Conservation (phyloP, 2,329 filamentous ascomycete species). For the Verticillium nonalfalfae region DNA sequence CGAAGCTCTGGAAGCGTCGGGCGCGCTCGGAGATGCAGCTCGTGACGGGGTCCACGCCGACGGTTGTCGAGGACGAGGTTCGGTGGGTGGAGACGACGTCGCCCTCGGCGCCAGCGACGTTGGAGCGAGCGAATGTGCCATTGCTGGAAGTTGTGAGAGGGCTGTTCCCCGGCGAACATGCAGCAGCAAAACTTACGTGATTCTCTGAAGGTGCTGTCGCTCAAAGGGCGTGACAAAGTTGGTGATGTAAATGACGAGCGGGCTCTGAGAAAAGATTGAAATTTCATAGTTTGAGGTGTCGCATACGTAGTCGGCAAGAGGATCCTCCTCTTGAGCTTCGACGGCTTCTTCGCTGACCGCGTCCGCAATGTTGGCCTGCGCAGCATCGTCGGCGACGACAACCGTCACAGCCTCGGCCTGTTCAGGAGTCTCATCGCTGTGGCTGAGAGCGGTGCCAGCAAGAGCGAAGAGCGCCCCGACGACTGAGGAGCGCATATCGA, state of each 20-base stretch:
- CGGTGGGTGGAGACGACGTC: constrained; percentile 19
- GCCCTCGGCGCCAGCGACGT: constrained; percentile 22
- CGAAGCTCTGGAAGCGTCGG: constrained; percentile 29
- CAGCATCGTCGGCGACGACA: not conserved
- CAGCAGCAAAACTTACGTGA: constrained; percentile 19
- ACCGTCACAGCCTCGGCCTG: not conserved
- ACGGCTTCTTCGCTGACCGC: not conserved
- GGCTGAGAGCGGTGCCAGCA: not conserved
- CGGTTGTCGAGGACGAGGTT: constrained; percentile 31
- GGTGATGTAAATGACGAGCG: constrained; percentile 30
- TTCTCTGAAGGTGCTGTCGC: constrained; percentile 23
- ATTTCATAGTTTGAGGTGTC: constrained; percentile 23
- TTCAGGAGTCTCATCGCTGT: not conserved
- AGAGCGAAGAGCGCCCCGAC: constrained; percentile 1
- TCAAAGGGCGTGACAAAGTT: constrained; percentile 29
- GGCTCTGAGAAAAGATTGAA: constrained; percentile 26
- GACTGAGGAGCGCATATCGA: not conserved
- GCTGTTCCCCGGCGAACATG: too few relatives aligned
- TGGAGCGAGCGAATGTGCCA: constrained; percentile 27
- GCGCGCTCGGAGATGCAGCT: constrained; percentile 31
- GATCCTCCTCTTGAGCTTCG: not conserved
- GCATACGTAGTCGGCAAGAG: constrained; percentile 14
- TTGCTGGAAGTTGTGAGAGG: constrained; percentile 16
- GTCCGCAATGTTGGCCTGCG: not conserved
- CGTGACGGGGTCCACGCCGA: constrained; percentile 24